A percentile compares a stretch with the other conserved stretches of the same genome.
These are phyloP conservation scores for Drechslera avenae DNA, from an alignment of 2,329 filamentous ascomycete species.

Conservation along the genomic window DNA sequence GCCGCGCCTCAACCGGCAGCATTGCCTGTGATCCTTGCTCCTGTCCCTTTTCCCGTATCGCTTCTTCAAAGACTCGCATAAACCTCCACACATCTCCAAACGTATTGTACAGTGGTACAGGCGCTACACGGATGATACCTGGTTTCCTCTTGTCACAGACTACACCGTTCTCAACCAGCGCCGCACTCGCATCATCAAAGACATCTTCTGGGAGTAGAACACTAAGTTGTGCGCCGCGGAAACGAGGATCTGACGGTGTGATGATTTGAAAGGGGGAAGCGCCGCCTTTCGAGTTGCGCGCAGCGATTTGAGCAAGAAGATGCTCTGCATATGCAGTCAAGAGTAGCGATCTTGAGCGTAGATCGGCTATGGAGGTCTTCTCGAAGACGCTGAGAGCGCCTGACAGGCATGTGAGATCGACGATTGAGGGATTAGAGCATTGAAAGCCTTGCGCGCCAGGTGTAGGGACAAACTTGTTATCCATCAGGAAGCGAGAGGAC, in stretches of 20 bases:
- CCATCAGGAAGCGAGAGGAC: constrained; percentile 78
- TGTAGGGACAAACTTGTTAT: constrained; percentile 77
- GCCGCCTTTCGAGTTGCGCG: constrained; percentile 26
- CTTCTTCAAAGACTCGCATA: constrained; percentile 55
- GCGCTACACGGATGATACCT: constrained; percentile 82
- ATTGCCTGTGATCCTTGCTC: constrained; percentile 7
- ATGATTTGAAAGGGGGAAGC: constrained; percentile 57
- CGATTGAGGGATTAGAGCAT: constrained; percentile 78
- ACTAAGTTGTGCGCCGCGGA: constrained; percentile 81
- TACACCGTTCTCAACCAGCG: constrained; percentile 70
- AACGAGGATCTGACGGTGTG: constrained; percentile 69
- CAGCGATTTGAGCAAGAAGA: constrained; percentile 31
- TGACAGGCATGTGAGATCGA: constrained; percentile 77
- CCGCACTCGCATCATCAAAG: constrained; percentile 68
- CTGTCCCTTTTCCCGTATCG: constrained; percentile 29
- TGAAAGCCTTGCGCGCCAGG: constrained; percentile 81
- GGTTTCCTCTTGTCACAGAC: constrained; percentile 84
- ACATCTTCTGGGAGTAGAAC: constrained; percentile 70
- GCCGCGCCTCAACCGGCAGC: constrained; percentile 13
- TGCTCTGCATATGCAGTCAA: constrained; percentile 69
- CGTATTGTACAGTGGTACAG: constrained; percentile 81
- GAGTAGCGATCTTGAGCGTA: constrained; percentile 72
- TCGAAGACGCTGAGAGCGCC: constrained; percentile 76
- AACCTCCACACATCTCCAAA: constrained; percentile 68
- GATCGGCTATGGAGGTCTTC: constrained; percentile 68